Base-by-base conservation (phyloP, 2,329 filamentous ascomycete genomes). In the Cladosporium sp. region DNA sequence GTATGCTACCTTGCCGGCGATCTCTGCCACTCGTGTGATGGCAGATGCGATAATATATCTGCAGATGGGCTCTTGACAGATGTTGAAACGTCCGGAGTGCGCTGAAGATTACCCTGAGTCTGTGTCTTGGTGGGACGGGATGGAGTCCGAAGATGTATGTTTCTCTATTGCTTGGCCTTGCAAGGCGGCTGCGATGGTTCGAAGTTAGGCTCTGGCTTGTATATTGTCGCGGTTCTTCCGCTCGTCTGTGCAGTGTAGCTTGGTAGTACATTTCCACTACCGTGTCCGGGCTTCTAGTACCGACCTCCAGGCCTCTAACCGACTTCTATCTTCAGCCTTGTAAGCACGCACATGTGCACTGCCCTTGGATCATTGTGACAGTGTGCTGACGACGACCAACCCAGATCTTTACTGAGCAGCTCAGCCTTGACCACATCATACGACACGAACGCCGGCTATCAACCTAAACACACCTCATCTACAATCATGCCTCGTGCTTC, bases 401-500 rank as follows among this genome's bases (percentile, higher is more conserved):
- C 4, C 7, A 32, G 39, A 46, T 11, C 39, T 21, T 39, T 18
- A 10, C n/a, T 11, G 10, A 46, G n/a, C 10, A 13, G 1, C 39
- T 46, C 39, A 46, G 30, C 25, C 26, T 28, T 53, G 49, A 30
- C 26, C 49, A 28, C 23, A 53, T 53, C 23, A 46, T 53, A 53
- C 49, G 26, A 28, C 51, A 10, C 18, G 2, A 14, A n/a, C 6
- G 16, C 14, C 53, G n/a, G 26, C 54, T 53, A 39, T 11, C 54
- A 32, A 56, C 30, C 7, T 21, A 21, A 14, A 57, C 23, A 34
- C 58, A 59, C 26, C 39, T 23, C 39, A 26, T 16, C 28, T 13
- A n/a, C 39, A 30, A n/a, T 18, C 18, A 64, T 64, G 62, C 62
- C 62, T 58, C 62, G 63, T 11, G 32, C 69, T 14, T 70, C 68